Evolutionary conservation across 495 filamentous ascomycete genomes (phyloP), one percentile per base, ranked within the genome.

Genomic region (Lepidopterella palustris): DNA sequence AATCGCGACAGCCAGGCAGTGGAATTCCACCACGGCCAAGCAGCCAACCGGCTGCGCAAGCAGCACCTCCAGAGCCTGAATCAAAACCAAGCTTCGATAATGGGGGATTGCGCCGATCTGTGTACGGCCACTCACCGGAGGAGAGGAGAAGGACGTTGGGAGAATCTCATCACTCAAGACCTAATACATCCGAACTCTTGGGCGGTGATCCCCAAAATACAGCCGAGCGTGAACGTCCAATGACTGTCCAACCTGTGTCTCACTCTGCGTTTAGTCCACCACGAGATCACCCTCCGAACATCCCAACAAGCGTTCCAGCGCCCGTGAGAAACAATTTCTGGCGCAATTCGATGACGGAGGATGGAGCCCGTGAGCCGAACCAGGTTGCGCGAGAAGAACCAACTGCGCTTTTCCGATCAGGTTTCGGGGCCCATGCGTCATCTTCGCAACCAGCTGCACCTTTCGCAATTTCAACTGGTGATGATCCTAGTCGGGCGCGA

Each of bases 251-350:
- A 39, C 67, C 69, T 0, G 42, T 67, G 13, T 52, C 64, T 11
- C 67, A 70, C 3, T 68, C 69, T 24, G 62, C 57, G 13, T 71
- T 63, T 48, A 66, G 64, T 42, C 67, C 69, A 15, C 69, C 69
- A 21, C 61, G 53, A 15, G 60, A 59, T n/a, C 40, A 51, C 9
- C 21, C 21, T 25, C 5, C 47, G 24, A 27, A 24, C 15, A 24
- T 9, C 26, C 23, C 47, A 27, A 27, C 21, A 15, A 6, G 15
- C 6, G 15, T 24, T 25, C 47, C 21, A 27, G 20, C 23, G 6
- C 13, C 47, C 24, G 20, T 15, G 13, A 4, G n/a, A 50, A 25
- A 25, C 24, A 4, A 15, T 13, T 26, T 50, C 15, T 50, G 47
- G 47, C 47, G 47, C 0, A 11, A 11, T 6, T 24, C 23, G 18